Evolutionary conservation across 78 protist species (phyloP), one percentile per base, ranked within the genome.

Genomic region (Dictyostelium capitatum): DNA sequence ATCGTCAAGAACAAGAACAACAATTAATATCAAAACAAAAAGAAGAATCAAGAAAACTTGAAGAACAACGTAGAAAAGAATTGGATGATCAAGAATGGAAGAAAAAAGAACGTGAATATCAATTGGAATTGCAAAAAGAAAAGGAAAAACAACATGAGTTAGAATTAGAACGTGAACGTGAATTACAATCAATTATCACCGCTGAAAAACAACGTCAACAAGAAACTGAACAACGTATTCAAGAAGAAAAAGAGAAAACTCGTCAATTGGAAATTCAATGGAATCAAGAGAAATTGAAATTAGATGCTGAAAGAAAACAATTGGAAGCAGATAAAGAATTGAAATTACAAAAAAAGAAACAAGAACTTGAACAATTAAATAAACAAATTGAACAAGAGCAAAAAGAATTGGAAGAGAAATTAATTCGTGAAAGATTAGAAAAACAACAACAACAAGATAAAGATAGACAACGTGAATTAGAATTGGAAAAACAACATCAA

Each of bases 21-120:
- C 67, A 80, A 50, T 12, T 23, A 12, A 30, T 25, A 32, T 43
- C 25, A 2, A 75, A 56, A 28, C 65, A 89, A 23, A 15, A 62
- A 12, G 95, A 91, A 9, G 80, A 69, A 20, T 14, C 53, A 8
- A 37, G 77, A 37, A 50, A 57, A n/a, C 41, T 30, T 3, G 62
- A 80, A 30, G 25, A 70, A 20, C 23, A 46, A 37, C 6, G 65
- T 8, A 67, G 23, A 41, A 17, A 80, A 1, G 46, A 51, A 25
- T 25, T 48, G 17, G 79, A 70, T 9, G 84, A 79, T n/a, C 74
- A 64, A 72, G 89, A 91, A 14, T 77, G 90, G 95, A 70, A 65
- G 62, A 64, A 64, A 9, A 72, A 82, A 28, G 89, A 91, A 50
- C 79, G 50, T 28, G 48, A 74, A 28, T 64, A 57, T 28, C 82